These are phyloP conservation scores for Melampsora americana DNA, from an alignment of 1,284 basidiomycete species.

Conservation along the genomic window DNA sequence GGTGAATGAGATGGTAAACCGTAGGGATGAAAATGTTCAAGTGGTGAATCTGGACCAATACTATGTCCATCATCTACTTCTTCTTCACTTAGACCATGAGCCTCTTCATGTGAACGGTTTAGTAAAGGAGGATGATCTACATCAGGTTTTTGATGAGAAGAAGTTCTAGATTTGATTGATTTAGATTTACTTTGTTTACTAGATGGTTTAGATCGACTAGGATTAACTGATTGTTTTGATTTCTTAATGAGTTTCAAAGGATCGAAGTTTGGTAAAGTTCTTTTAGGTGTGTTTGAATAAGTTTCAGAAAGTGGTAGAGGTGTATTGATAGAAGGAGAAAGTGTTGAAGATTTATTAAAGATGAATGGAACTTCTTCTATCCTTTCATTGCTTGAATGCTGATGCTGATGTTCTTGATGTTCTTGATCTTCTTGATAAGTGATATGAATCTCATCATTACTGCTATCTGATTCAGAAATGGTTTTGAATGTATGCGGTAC, in stretches of 20 bases:
- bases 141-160: background rate
- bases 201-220: too few relatives aligned
- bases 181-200: background rate
- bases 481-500: constrained; percentile 17
- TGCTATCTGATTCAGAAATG: background rate
- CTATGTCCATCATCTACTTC: background rate
- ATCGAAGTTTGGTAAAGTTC: background rate
- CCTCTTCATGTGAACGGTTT: background rate
- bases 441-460: background rate
- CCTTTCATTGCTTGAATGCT: too few relatives aligned
- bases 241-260: too few relatives aligned
- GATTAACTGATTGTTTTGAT: background rate
- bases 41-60: background rate
- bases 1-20: background rate
- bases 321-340: background rate
- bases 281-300: background rate
- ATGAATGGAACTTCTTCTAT: background rate
- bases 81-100: background rate
- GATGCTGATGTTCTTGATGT: too few relatives aligned
- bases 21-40: background rate
- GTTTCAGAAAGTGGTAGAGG: background rate
- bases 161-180: background rate
- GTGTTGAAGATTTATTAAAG: background rate
- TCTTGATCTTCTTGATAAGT: too few relatives aligned
- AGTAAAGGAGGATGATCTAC: constrained; percentile 1